Percentiles rank a stretch among this genome's conserved stretches.
Conservation (phyloP, 2,329 filamentous ascomycete species). For the Sarocladium oryzae region DNA sequence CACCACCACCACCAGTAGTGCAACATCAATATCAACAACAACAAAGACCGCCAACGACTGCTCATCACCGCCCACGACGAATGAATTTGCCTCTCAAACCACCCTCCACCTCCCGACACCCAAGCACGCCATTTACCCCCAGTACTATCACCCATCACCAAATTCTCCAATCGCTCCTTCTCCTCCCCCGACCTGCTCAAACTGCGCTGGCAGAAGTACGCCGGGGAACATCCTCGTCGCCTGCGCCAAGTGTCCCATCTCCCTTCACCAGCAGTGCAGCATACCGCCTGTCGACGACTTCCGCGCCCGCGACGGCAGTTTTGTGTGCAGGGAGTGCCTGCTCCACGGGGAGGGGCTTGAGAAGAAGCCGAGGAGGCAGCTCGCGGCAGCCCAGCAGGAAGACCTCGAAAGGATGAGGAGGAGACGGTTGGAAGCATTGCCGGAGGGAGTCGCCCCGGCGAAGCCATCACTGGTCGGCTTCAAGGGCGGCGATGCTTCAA, state of each 20-base stretch:
- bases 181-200: slow-evolving; percentile 12
- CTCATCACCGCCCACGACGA: neutral
- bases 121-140: slow-evolving; percentile 10
- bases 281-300: slow-evolving; percentile 6
- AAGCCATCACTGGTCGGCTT: slow-evolving; percentile 34
- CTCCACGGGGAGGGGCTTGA: neutral
- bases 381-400: slow-evolving; percentile 11
- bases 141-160: slow-evolving; percentile 9
- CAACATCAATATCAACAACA: neutral
- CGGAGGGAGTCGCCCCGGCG: slow-evolving; percentile 24
- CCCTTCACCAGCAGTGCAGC: slow-evolving; percentile 20
- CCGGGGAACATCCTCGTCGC: slow-evolving; percentile 17
- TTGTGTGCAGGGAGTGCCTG: slow-evolving; percentile 6
- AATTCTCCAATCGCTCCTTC: neutral
- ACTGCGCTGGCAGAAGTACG: slow-evolving; percentile 16
- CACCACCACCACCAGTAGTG: neutral
- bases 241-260: slow-evolving; percentile 17
- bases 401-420: slow-evolving; percentile 23
- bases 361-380: slow-evolving; percentile 5
- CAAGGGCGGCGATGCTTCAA: slow-evolving; percentile 25
- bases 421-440: slow-evolving; percentile 25
- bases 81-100: slow-evolving; percentile 8
- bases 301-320: slow-evolving; percentile 8
- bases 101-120: slow-evolving; percentile 7
- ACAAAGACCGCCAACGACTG: neutral